Conservation (phyloP, 2,329 filamentous ascomycete genomes). For the Cadophora malorum region DNA sequence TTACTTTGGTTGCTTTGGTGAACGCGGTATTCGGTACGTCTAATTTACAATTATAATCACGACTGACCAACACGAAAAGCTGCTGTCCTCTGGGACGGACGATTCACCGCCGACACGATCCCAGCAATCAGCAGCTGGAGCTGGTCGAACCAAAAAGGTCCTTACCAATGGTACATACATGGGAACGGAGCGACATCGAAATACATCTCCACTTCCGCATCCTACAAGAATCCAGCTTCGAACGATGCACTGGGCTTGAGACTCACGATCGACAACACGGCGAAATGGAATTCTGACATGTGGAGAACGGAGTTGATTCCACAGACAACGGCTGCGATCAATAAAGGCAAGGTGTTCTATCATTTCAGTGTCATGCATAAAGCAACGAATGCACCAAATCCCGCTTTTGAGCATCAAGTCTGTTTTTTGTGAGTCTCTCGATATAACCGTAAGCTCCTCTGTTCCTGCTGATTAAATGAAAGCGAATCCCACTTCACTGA, state of each 20-base stretch:
- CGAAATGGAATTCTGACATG: constrained; percentile 77
- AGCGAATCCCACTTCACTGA: constrained; percentile 74
- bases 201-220: constrained; percentile 54
- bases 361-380: constrained; percentile 72
- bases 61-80: neutral
- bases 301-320: constrained; percentile 77
- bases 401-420: constrained; percentile 69
- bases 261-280: constrained; percentile 67
- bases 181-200: constrained; percentile 53
- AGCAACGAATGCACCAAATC: constrained; percentile 63
- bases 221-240: constrained; percentile 56
- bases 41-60: neutral
- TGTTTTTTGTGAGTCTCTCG: constrained; percentile 50
- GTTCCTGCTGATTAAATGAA: neutral
- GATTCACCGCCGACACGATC: constrained; percentile 65
- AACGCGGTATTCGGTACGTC: neutral
- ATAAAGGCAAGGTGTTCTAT: constrained; percentile 70
- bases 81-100: constrained; percentile 67
- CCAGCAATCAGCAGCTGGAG: constrained; percentile 66
- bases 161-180: constrained; percentile 81
- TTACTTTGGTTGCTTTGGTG: neutral
- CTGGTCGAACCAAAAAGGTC: constrained; percentile 69
- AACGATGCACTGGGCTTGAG: constrained; percentile 69
- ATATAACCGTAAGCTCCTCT: too few relatives aligned
- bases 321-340: constrained; percentile 70